Conservation (phyloP, 352 stramenopile genomes). For the Plasmopara halstedii region DNA sequence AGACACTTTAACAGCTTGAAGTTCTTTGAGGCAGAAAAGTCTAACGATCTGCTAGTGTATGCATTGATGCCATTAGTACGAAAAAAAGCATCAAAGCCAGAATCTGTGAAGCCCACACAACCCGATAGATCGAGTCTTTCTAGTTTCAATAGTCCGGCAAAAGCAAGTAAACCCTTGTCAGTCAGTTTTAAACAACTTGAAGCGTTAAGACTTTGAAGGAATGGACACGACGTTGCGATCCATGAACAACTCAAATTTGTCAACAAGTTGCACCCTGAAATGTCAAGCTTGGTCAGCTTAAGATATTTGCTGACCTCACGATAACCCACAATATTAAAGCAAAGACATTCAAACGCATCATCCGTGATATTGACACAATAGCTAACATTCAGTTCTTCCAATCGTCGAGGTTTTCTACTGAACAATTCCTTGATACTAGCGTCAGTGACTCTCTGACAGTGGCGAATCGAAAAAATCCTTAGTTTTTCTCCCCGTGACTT, state of each 20-base stretch:
- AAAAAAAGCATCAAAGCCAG: slow-evolving; percentile 38
- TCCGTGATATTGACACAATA: slow-evolving; percentile 44
- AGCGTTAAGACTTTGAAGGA: slow-evolving; percentile 36
- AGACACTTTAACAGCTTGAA: slow-evolving; percentile 23
- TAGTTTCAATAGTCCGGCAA: slow-evolving; percentile 44
- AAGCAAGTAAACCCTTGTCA: slow-evolving; percentile 46
- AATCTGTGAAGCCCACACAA: slow-evolving; percentile 38
- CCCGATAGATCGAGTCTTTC: slow-evolving; percentile 47
- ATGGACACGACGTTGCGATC: slow-evolving; percentile 56
- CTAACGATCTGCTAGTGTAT: background rate
- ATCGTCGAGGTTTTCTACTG: slow-evolving; percentile 26
- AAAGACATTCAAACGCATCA: slow-evolving; percentile 45
- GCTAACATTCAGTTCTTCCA: slow-evolving; percentile 58
- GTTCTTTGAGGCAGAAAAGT: background rate
- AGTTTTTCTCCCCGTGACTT: slow-evolving; percentile 25
- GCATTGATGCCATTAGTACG: slow-evolving; percentile 24
- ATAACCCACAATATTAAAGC: slow-evolving; percentile 44
- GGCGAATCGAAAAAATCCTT: slow-evolving; percentile 34
- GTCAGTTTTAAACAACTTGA: slow-evolving; percentile 34
- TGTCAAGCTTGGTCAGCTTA: slow-evolving; percentile 35
- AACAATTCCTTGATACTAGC: slow-evolving; percentile 43
- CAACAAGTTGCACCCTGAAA: slow-evolving; percentile 41
- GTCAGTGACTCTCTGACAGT: slow-evolving; percentile 32
- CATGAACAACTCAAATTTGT: slow-evolving; percentile 52
- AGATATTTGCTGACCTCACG: slow-evolving; percentile 36